Evolutionary conservation across 1,284 basidiomycete genomes (phyloP).

Genomic region (Leccinum laetum): DNA sequence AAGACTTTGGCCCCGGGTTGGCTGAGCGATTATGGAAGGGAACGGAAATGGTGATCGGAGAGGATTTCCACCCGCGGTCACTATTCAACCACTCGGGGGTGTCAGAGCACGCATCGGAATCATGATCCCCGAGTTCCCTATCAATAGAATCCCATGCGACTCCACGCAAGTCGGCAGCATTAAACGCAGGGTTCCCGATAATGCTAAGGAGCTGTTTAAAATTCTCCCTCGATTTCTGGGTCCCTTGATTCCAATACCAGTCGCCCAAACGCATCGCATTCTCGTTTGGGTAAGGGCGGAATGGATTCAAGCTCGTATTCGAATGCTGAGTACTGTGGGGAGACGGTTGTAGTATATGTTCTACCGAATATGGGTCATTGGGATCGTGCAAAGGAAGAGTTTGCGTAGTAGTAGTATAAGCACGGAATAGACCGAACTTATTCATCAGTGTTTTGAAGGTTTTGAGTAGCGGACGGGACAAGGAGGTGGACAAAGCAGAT

Average conservation of each 20-base stretch:
- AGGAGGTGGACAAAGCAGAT: fast-evolving
- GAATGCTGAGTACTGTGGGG: not conserved
- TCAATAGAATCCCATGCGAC: not conserved
- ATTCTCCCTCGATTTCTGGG: not conserved
- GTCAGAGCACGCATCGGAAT: not conserved
- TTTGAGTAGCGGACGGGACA: not conserved
- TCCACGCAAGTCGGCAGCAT: not conserved
- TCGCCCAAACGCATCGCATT: fast-evolving
- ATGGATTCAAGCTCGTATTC: not conserved
- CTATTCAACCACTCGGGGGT: not conserved
- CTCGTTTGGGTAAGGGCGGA: not conserved
- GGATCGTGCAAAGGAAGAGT: not conserved
- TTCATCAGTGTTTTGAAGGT: not conserved
- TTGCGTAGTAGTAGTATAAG: not conserved
- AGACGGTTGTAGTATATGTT: not conserved
- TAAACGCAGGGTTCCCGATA: not conserved
- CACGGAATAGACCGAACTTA: not conserved
- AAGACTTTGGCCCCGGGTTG: fast-evolving
- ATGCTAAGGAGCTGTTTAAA: not conserved
- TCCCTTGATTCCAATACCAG: not conserved
- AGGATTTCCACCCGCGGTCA: not conserved
- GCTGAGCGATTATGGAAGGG: not conserved
- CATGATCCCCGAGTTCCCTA: not conserved
- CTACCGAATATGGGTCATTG: not conserved
- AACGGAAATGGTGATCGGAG: not conserved